phyloP scores from a whole-genome alignment of 2,329 filamentous ascomycete species.

The Macroventuria anomochaeta region DNA sequence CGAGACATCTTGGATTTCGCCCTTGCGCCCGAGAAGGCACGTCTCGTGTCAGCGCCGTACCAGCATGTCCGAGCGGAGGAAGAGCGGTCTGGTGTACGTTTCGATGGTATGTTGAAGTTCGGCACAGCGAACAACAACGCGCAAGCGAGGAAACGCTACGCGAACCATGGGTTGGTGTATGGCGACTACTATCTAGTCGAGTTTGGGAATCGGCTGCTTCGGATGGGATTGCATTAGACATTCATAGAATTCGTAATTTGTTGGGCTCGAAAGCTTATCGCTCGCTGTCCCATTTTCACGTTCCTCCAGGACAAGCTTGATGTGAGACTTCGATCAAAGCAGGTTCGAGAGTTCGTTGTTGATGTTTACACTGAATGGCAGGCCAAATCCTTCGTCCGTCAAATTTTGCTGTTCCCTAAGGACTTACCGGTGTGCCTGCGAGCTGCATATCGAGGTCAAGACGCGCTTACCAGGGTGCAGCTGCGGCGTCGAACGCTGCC shows the following conservation, averaged over 20 bases:
- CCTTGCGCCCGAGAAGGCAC: conserved; percentile 34
- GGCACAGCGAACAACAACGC: conserved; percentile 55
- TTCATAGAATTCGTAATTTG: background rate
- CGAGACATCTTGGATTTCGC: conserved; percentile 31
- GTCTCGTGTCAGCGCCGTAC: conserved; percentile 21
- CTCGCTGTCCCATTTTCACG: background rate
- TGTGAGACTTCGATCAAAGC: no score
- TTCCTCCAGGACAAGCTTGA: no score
- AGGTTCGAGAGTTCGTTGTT: no score
- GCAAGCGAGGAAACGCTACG: conserved; percentile 50
- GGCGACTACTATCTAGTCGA: conserved; percentile 56
- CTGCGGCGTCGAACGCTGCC: conserved; percentile 11
- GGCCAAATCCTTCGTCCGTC: no score
- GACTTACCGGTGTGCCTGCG: no score
- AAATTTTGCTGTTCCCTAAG: no score
- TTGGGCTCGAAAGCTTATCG: background rate
- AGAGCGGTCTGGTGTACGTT: conserved; percentile 28
- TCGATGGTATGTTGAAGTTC: conserved; percentile 54
- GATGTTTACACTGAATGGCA: no score
- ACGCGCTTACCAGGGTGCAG: background rate
- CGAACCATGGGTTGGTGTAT: conserved; percentile 55
- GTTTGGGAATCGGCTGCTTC: conserved; percentile 52
- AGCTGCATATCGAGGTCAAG: background rate
- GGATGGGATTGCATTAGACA: conserved; percentile 25
- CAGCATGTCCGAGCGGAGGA: conserved; percentile 23